phyloP scores from a whole-genome alignment of 2,329 filamentous ascomycete species.

The Fonsecaea pugnacius region DNA sequence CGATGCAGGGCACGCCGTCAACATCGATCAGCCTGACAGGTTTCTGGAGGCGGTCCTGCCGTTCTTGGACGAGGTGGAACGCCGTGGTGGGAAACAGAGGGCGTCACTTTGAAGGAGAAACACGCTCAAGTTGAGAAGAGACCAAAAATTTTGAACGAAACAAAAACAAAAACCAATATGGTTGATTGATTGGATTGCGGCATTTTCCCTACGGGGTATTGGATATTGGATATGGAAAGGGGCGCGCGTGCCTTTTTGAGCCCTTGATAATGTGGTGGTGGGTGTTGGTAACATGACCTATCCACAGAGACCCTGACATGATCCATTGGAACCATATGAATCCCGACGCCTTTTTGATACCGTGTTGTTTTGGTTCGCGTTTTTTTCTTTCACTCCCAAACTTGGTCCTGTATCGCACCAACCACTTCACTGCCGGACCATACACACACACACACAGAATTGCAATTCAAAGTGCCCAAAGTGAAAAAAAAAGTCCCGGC shows the following conservation, averaged over 20 bases:
- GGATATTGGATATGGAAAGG: not conserved
- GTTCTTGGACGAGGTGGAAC: slow-evolving; percentile 22
- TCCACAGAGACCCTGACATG: not conserved
- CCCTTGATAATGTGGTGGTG: not conserved
- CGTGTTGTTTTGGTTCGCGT: not conserved
- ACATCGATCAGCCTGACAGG: slow-evolving; percentile 10
- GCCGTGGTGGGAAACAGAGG: not conserved
- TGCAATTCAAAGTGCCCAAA: not conserved
- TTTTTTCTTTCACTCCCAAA: not conserved
- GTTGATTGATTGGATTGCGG: not conserved
- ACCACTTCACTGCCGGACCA: not conserved
- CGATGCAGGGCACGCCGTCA: slow-evolving; percentile 5
- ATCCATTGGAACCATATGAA: not conserved
- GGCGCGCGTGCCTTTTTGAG: not conserved
- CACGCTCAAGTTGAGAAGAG: not conserved
- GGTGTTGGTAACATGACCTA: not conserved
- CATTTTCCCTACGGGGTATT: not conserved
- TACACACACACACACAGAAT: not conserved
- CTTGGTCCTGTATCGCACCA: not conserved
- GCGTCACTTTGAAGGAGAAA: slow-evolving; percentile 6
- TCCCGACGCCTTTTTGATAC: not conserved
- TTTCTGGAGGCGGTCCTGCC: slow-evolving; percentile 27
- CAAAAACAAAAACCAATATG: too few species aligned
- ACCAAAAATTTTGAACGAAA: not conserved
- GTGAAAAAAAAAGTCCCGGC: not conserved